Evolutionary conservation across 23 red algal genomes (phyloP).

Genomic region (Agarophyton chilense): DNA sequence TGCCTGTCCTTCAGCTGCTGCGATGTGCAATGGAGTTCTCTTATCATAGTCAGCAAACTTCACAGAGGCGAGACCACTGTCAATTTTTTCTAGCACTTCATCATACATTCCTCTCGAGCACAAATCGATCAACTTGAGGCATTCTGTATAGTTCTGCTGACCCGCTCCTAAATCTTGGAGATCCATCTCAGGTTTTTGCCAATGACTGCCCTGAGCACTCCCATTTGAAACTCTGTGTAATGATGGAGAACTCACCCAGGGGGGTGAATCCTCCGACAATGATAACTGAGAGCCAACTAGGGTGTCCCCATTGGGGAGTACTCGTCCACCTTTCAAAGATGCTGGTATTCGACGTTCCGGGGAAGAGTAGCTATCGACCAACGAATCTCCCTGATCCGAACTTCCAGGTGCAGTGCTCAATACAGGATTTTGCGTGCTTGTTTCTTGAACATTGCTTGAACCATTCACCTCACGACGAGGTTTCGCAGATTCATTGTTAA

Average conservation of each 20-base stretch:
- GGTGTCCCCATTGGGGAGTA: neutral
- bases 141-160: constrained; percentile 51
- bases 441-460: neutral
- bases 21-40: constrained; percentile 92
- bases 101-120: constrained; percentile 45
- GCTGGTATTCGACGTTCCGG: neutral
- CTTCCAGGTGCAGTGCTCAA: neutral
- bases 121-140: constrained; percentile 71
- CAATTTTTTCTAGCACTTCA: constrained; percentile 64
- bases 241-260: neutral
- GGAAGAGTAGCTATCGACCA: constrained; percentile 4
- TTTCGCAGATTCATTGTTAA: neutral
- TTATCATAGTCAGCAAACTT: constrained; percentile 91
- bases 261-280: neutral
- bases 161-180: neutral
- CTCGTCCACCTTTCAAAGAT: neutral
- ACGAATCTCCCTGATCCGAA: constrained; percentile 19
- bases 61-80: constrained; percentile 48
- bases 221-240: neutral
- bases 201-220: neutral
- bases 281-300: neutral
- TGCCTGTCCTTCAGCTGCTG: constrained; percentile 85
- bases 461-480: constrained; percentile 13
- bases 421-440: neutral
- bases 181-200: neutral